Evolutionary conservation across 1,284 basidiomycete species (phyloP).

Genomic region (Agroathelia rolfsii): DNA sequence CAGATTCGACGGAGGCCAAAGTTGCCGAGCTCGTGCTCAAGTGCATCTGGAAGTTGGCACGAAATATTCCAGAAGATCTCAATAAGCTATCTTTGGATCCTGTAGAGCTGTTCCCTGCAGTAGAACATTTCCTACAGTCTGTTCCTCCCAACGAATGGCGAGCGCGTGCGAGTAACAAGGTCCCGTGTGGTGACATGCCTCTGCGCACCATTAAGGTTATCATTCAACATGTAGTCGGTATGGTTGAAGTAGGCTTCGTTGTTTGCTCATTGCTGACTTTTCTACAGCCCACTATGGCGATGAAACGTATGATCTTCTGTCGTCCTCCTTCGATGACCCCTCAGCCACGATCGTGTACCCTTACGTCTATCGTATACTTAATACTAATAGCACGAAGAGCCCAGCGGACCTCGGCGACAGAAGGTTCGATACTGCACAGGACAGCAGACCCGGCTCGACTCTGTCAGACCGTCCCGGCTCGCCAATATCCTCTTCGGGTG

Average conservation of each 20-base stretch:
- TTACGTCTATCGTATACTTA: conserved; percentile 79
- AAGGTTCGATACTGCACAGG: conserved; percentile 31
- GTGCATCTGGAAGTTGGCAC: conserved; percentile 97
- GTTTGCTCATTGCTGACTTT: conserved; percentile 8
- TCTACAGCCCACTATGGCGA: conserved; percentile 66
- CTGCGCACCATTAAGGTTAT: conserved; percentile 96
- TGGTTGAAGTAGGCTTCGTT: conserved; percentile 24
- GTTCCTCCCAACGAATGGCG: conserved; percentile 96
- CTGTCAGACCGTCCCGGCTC: conserved; percentile 54
- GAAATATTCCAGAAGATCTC: conserved; percentile 89
- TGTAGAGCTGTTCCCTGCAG: conserved; percentile 83
- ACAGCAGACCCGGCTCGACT: conserved; percentile 40
- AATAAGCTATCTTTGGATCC: conserved; percentile 75
- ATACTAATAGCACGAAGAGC: conserved; percentile 46
- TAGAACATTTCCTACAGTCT: conserved; percentile 90
- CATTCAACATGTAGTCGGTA: conserved; percentile 89
- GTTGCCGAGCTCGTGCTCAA: conserved; percentile 96
- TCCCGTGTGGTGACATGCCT: conserved; percentile 96
- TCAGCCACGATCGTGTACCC: conserved; percentile 77
- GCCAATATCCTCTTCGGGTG: conserved; percentile 46
- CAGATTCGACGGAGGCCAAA: conserved; percentile 74
- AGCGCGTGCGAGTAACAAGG: conserved; percentile 77
- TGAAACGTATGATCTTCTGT: conserved; percentile 73
- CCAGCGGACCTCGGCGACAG: conserved; percentile 25
- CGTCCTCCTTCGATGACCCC: conserved; percentile 70